Percentiles rank a stretch among this genome's conserved stretches.
These are phyloP conservation scores for Asclepias syriaca DNA, from an alignment of 257 asterid species.

Conservation along the genomic window DNA sequence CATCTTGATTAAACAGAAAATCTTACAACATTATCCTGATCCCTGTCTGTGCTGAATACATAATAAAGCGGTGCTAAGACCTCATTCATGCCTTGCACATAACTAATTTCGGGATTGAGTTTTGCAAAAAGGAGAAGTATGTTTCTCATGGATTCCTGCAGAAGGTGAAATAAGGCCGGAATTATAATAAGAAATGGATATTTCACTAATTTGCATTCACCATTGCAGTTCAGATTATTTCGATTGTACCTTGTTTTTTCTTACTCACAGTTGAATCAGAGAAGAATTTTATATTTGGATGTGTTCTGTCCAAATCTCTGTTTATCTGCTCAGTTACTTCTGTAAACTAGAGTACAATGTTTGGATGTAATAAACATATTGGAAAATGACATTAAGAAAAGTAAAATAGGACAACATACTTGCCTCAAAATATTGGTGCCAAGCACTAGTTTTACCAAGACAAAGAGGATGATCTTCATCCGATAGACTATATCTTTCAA, in stretches of 20 bases:
- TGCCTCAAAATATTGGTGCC: slow-evolving; percentile 24
- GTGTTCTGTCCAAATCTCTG: slow-evolving; percentile 20
- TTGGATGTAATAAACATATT: background rate
- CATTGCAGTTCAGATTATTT: background rate
- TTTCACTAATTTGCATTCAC: background rate
- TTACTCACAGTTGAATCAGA: slow-evolving; percentile 9
- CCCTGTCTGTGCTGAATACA: slow-evolving; percentile 18
- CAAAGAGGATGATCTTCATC: slow-evolving; percentile 22
- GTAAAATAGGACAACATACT: background rate
- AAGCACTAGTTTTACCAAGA: slow-evolving; percentile 22
- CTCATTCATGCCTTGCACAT: slow-evolving; percentile 30
- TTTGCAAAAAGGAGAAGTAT: slow-evolving; percentile 24
- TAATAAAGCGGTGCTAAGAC: slow-evolving; percentile 22
- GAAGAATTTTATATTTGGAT: slow-evolving; percentile 21
- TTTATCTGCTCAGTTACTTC: slow-evolving; percentile 21
- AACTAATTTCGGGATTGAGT: slow-evolving; percentile 22
- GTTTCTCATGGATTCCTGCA: slow-evolving; percentile 23
- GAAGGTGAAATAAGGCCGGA: background rate
- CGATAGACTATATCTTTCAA: slow-evolving; percentile 18
- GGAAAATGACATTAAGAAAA: background rate
- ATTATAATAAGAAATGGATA: background rate
- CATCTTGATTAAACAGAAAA: background rate
- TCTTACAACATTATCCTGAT: slow-evolving; percentile 17
- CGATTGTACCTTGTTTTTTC: slow-evolving; percentile 19
- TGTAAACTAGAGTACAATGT: slow-evolving; percentile 13